These are phyloP conservation scores for Neoboletus subvelutipes DNA, from an alignment of 768 basidiomycete genomes.

Conservation along the genomic window DNA sequence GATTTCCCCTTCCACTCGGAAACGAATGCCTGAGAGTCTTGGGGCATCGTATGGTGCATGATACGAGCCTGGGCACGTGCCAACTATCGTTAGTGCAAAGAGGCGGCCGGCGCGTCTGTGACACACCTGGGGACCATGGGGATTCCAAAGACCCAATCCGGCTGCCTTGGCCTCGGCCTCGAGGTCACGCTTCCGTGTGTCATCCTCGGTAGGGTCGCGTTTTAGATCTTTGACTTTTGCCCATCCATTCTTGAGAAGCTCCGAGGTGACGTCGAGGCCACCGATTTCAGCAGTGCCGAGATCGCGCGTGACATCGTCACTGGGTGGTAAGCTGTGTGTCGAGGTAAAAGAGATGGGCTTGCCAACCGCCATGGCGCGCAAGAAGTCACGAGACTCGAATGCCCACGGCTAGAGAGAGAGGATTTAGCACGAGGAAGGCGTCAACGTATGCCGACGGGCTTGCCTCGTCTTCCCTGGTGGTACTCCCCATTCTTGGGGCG, in stretches of 20 bases:
- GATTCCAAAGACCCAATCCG: slow-evolving; percentile 86
- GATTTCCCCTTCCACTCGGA: slow-evolving; percentile 89
- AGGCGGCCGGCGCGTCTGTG: not conserved
- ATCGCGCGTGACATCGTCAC: slow-evolving; percentile 76
- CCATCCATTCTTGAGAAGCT: slow-evolving; percentile 90
- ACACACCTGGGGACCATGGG: slow-evolving; percentile 68
- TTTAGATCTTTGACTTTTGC: slow-evolving; percentile 87
- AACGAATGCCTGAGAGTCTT: slow-evolving; percentile 86
- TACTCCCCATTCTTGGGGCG: slow-evolving; percentile 82
- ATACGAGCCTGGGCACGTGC: slow-evolving; percentile 52
- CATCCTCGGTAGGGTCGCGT: slow-evolving; percentile 79
- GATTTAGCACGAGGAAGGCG: slow-evolving; percentile 1
- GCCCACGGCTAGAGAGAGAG: slow-evolving; percentile 67
- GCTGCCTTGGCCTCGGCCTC: slow-evolving; percentile 74
- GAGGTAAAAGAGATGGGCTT: slow-evolving; percentile 87
- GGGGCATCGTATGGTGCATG: slow-evolving; percentile 86
- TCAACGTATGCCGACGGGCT: slow-evolving; percentile 6
- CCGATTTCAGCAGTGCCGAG: slow-evolving; percentile 73
- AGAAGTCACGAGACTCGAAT: slow-evolving; percentile 90
- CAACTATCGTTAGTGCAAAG: slow-evolving; percentile 2
- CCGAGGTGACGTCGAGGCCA: slow-evolving; percentile 68
- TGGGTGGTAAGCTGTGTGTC: slow-evolving; percentile 73
- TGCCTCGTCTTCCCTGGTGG: slow-evolving; percentile 87
- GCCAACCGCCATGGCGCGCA: slow-evolving; percentile 82
- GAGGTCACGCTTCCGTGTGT: slow-evolving; percentile 65